These are phyloP conservation scores for Pyrenochaeta sp. DNA, from an alignment of 2,329 filamentous ascomycete species.

Conservation along the genomic window DNA sequence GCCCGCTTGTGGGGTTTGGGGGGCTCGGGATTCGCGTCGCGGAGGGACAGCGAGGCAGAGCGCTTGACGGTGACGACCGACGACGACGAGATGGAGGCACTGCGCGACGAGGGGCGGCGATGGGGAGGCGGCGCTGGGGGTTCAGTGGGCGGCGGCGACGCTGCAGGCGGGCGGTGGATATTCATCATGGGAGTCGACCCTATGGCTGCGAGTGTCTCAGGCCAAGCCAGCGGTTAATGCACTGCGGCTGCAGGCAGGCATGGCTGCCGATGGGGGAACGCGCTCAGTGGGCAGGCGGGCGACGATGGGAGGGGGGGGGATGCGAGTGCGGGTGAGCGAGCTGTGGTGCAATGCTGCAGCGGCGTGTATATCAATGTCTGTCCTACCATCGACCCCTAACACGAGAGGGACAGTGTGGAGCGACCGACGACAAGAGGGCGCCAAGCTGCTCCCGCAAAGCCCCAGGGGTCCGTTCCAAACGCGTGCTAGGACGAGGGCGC, in stretches of 20 bases:
- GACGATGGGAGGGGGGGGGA: constrained; percentile 1
- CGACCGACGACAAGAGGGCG: constrained; percentile 1
- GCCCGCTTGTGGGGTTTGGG: constrained; percentile 33
- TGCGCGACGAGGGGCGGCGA: constrained; percentile 49
- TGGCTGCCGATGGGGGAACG: constrained; percentile 36
- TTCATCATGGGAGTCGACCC: constrained; percentile 32
- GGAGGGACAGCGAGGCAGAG: constrained; percentile 51
- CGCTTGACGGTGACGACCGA: constrained; percentile 53
- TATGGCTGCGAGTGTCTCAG: constrained; percentile 39
- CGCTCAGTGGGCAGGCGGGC: constrained; percentile 17
- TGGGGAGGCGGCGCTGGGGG: constrained; percentile 18
- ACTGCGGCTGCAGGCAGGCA: constrained; percentile 38
- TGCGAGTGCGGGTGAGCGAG: constrained; percentile 7
- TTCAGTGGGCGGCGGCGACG: constrained; percentile 20
- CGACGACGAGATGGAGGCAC: constrained; percentile 56
- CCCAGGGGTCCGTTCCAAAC: constrained; percentile 1
- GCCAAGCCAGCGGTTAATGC: constrained; percentile 31
- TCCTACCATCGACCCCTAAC: neutral
- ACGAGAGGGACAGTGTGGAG: neutral
- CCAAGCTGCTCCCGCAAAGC: constrained; percentile 7
- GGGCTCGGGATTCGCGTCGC: constrained; percentile 31
- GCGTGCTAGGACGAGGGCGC: neutral
- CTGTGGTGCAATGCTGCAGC: constrained; percentile 14
- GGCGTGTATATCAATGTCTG: constrained; percentile 7
- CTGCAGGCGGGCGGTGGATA: constrained; percentile 22